Base-by-base conservation (phyloP, 768 basidiomycete genomes). In the Floccularia luteovirens region DNA sequence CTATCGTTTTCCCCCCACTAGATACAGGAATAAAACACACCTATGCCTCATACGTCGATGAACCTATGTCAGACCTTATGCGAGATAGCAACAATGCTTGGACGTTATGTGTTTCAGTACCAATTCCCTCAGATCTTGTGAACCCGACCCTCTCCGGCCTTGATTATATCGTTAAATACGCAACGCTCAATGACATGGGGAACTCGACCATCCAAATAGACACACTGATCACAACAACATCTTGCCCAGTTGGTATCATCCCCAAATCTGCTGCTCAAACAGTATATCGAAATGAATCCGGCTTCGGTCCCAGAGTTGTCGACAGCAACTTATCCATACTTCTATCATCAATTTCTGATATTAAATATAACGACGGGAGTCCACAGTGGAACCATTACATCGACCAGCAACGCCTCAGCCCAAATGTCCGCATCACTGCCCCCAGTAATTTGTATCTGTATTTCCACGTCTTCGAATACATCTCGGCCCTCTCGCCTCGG, bases 151-250 rank as follows among this genome's bases (percentile, higher is more conserved):
- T 54, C n/a, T 10, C 19, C 13, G 42, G 48, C 1, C 41, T 53
- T 19, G 11, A 3, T 7, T 50, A 52, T 39, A 36, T 52, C 22
- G 37, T 54, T 47, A 50, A 54, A 34, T 54, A 54, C 31, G 53
- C 42, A 13, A 48, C 53, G 7, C 52, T 38, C 35, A 23, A 24
- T 20, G 53, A 54, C 31, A 33, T 33, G 4, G 53, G 49, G 11
- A 46, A 50, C 34, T 44, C 53, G 5, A 48, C 52, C 14, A 23
- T 54, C 37, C 53, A 54, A 41, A 50, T 49, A 8, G 53, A 54
- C 38, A 31, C 43, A 23, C 22, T 52, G 32, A 42, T 52, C 30
- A 44, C 44, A 1, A 21, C 44, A 4, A 34, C 27, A 12, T 5
- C n/a, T 23, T 39, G 39, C 12, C 43, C 31, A 30, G 19, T 2